phyloP scores from a whole-genome alignment of 2,329 filamentous ascomycete genomes.

The Calonectria fujianensis region DNA sequence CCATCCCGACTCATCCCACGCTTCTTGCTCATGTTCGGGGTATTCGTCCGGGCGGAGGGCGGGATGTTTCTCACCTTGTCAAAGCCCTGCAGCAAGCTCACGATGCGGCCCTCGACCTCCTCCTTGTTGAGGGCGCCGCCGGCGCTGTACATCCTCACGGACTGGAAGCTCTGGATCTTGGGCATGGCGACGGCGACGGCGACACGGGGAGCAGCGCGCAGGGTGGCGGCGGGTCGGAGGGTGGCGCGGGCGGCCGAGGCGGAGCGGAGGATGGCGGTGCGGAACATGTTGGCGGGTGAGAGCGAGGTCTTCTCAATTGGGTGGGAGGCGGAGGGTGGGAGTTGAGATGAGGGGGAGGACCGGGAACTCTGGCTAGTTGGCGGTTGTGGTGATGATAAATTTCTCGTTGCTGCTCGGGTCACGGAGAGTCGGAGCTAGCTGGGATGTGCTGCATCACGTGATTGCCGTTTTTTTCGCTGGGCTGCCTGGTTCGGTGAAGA shows the following conservation, averaged over 20 bases:
- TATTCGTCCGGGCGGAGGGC: not conserved
- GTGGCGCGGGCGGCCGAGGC: conserved; percentile 77
- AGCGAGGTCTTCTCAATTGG: conserved; percentile 27
- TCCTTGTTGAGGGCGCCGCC: conserved; percentile 84
- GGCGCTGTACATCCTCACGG: conserved; percentile 90
- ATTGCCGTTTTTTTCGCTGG: conserved; percentile 5
- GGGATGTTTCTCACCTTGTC: conserved; percentile 79
- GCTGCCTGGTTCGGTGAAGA: conserved; percentile 22
- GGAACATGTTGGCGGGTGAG: conserved; percentile 80
- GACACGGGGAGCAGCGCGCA: conserved; percentile 75
- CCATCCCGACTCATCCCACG: conserved; percentile 9
- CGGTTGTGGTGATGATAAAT: conserved; percentile 64
- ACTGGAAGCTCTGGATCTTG: conserved; percentile 77
- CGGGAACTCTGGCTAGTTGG: conserved; percentile 39
- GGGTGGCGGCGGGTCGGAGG: conserved; percentile 69
- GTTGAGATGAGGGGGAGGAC: conserved; percentile 37
- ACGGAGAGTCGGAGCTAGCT: conserved; percentile 58
- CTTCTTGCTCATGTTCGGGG: not conserved
- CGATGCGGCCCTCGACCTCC: conserved; percentile 93
- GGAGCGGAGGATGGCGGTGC: conserved; percentile 88
- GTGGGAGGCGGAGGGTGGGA: conserved; percentile 31
- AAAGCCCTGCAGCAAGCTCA: conserved; percentile 94
- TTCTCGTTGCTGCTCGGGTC: conserved; percentile 62
- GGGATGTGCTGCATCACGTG: conserved; percentile 54
- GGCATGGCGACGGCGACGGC: conserved; percentile 78